Evolutionary conservation across 2,329 filamentous ascomycete species (phyloP).

Genomic region (Alternaria consortialis): DNA sequence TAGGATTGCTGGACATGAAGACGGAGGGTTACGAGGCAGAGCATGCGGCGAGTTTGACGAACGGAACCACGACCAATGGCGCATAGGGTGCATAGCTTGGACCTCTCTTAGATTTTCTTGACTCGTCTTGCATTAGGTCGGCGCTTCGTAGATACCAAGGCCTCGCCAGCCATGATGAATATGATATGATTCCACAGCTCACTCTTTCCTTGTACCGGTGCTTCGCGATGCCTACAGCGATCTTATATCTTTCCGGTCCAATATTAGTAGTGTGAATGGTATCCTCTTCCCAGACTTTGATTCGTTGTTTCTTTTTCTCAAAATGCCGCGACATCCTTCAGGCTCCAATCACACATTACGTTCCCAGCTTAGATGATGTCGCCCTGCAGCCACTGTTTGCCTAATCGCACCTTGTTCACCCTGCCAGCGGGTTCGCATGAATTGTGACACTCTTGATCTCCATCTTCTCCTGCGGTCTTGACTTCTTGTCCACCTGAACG

Average conservation of each 20-base stretch:
- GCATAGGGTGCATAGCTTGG: conserved; percentile 15
- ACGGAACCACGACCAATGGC: conserved; percentile 32
- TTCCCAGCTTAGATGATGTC: neutral
- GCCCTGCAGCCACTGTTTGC: conserved; percentile 43
- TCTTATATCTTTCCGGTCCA: neutral
- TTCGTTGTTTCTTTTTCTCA: neutral
- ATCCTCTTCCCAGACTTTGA: neutral
- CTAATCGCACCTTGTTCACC: conserved; percentile 14
- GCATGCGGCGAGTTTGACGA: conserved; percentile 32
- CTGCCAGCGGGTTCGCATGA: conserved; percentile 81
- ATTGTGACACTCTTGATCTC: conserved; percentile 75
- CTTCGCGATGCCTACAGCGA: neutral
- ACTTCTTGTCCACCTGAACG: conserved; percentile 80
- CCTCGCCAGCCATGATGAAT: conserved; percentile 43
- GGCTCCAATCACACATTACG: neutral
- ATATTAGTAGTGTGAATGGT: neutral
- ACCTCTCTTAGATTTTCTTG: conserved; percentile 28
- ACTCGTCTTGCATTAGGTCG: conserved; percentile 35
- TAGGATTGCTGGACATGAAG: conserved; percentile 93
- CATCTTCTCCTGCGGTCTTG: conserved; percentile 71
- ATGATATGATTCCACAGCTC: conserved; percentile 14
- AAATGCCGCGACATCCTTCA: conserved; percentile 1
- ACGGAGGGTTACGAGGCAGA: conserved; percentile 80
- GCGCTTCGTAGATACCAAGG: conserved; percentile 48
- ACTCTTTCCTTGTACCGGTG: conserved; percentile 4